A percentile compares a stretch with the other conserved stretches of the same genome.
Evolutionary conservation across 2,329 filamentous ascomycete genomes (phyloP).

Genomic region (Penicillium thymicola): DNA sequence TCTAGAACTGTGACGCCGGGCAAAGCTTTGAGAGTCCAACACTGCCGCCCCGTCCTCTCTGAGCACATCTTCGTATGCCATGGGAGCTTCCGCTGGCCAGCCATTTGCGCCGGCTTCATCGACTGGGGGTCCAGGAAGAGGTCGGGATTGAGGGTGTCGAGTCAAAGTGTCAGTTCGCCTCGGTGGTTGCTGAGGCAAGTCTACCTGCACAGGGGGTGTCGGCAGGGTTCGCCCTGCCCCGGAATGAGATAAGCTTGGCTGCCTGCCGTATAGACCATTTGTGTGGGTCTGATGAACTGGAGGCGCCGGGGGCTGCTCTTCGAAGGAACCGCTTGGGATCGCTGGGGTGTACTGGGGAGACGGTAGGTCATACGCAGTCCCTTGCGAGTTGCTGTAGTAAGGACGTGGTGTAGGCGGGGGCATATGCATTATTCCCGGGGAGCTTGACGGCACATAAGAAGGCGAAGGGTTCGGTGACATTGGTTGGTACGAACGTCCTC

Average conservation of each 20-base stretch:
- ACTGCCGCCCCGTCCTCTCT: conserved; percentile 56
- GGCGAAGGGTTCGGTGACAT: conserved; percentile 21
- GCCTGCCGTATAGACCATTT: conserved; percentile 27
- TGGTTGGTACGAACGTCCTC: conserved; percentile 34
- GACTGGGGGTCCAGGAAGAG: conserved; percentile 56
- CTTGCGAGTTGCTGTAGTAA: conserved; percentile 24
- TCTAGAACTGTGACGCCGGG: conserved; percentile 26
- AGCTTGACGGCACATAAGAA: conserved; percentile 25
- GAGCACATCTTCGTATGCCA: conserved; percentile 55
- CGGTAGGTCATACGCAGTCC: conserved; percentile 24
- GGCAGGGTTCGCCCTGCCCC: conserved; percentile 41
- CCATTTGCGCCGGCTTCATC: conserved; percentile 38
- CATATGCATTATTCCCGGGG: conserved; percentile 17
- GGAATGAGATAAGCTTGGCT: conserved; percentile 29
- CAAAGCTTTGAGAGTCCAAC: conserved; percentile 33
- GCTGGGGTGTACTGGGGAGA: conserved; percentile 24
- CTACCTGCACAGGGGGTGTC: conserved; percentile 52
- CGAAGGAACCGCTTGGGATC: conserved; percentile 14
- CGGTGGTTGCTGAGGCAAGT: conserved; percentile 48
- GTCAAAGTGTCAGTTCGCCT: conserved; percentile 52
- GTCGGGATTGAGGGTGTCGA: conserved; percentile 56
- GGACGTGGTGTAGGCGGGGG: conserved; percentile 20
- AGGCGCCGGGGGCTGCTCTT: conserved; percentile 35
- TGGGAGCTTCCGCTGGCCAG: background rate
- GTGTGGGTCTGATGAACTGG: conserved; percentile 30